These are phyloP conservation scores for Daedalea quercina DNA, from an alignment of 768 basidiomycete genomes.

Conservation along the genomic window DNA sequence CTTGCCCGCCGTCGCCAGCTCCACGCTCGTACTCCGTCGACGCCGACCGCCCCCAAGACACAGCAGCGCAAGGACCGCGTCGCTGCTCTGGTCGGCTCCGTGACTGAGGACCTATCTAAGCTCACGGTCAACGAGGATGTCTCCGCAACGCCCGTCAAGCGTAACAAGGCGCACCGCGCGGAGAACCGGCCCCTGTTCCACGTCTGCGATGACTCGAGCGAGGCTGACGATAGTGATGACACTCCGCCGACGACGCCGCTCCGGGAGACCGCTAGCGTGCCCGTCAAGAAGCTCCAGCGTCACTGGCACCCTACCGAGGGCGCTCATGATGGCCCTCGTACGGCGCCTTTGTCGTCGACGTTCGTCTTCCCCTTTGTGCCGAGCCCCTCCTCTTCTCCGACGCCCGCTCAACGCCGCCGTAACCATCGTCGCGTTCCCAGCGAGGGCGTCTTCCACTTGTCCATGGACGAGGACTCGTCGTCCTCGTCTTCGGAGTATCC, in stretches of 20 bases:
- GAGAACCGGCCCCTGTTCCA: conserved; percentile 41
- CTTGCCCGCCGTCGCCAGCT: conserved; percentile 52
- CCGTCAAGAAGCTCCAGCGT: conserved; percentile 9
- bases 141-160: conserved; percentile 24
- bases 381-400: conserved; percentile 28
- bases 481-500: conserved; percentile 31
- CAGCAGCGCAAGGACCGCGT: background rate
- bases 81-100: background rate
- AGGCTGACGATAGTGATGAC: conserved; percentile 32
- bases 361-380: conserved; percentile 35
- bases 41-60: conserved; percentile 37
- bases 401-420: conserved; percentile 30
- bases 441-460: conserved; percentile 71
- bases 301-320: conserved; percentile 26
- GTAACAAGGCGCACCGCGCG: conserved; percentile 24
- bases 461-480: conserved; percentile 60
- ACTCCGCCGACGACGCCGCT: conserved; percentile 50
- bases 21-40: conserved; percentile 20
- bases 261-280: conserved; percentile 28
- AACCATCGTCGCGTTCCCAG: conserved; percentile 57
- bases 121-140: background rate
- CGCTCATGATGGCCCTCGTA: conserved; percentile 35
- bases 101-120: background rate
- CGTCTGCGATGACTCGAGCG: conserved; percentile 67
- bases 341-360: conserved; percentile 40